These are phyloP conservation scores for Leucaena leucocephala DNA, from an alignment of 306 rosid species.

Conservation along the genomic window DNA sequence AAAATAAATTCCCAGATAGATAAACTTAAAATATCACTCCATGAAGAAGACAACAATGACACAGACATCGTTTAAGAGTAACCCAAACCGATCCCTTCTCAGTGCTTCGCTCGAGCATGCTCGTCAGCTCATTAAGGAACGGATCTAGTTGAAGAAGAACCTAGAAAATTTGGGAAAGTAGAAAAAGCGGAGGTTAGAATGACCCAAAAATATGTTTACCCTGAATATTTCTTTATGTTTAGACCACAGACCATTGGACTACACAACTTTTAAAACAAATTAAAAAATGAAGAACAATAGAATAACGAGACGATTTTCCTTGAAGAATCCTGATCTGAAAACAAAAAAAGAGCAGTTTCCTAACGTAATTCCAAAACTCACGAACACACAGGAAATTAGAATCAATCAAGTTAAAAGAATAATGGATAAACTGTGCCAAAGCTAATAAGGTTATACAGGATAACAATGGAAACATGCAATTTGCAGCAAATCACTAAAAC, in stretches of 20 bases:
- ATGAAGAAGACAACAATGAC: neutral
- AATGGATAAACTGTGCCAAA: neutral
- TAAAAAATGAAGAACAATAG: neutral
- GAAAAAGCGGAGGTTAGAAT: conserved; percentile 2
- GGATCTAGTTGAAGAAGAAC: conserved; percentile 88
- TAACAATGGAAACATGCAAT: neutral
- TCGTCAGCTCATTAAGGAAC: conserved; percentile 93
- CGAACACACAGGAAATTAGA: conserved; percentile 4
- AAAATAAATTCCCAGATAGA: neutral
- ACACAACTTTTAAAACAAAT: neutral
- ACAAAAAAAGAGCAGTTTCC: neutral
- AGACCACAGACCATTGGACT: neutral
- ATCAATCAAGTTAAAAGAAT: conserved; percentile 1
- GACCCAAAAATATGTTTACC: neutral
- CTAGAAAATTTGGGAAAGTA: conserved; percentile 41
- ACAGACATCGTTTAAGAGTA: conserved; percentile 90
- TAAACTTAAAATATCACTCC: neutral
- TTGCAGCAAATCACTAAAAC: neutral
- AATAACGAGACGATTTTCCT: neutral
- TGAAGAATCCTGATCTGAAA: conserved; percentile 1
- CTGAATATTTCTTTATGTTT: neutral
- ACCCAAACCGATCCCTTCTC: conserved; percentile 97
- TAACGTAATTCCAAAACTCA: neutral
- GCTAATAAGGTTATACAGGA: neutral
- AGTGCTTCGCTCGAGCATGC: conserved; percentile 82